A percentile compares a stretch with the other conserved stretches of the same genome.
Conservation (phyloP, 129 eudicot species). For the Rutidosis leptorrhynchoides region DNA sequence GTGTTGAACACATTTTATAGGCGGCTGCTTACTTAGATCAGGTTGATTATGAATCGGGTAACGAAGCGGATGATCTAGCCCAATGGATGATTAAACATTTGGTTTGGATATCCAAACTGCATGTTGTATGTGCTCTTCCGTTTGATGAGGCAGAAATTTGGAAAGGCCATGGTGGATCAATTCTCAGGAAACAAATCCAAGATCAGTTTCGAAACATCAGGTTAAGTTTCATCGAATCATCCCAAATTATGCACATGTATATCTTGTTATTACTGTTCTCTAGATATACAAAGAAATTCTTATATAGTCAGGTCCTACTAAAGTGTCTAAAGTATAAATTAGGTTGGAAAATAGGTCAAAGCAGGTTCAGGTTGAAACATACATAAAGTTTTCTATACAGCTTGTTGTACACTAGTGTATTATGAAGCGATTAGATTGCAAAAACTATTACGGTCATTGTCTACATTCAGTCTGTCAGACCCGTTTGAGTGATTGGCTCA, state of each 20-base stretch:
- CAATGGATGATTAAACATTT: conserved; percentile 63
- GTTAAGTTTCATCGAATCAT: conserved; percentile 35
- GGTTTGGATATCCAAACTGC: conserved; percentile 67
- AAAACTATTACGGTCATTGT: neutral
- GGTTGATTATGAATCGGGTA: conserved; percentile 92
- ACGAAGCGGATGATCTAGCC: conserved; percentile 74
- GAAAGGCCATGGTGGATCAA: conserved; percentile 95
- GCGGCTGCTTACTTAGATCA: conserved; percentile 86
- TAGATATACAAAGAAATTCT: neutral
- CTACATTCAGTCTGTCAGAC: neutral
- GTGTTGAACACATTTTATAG: conserved; percentile 36
- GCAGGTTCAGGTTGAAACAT: neutral
- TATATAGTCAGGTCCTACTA: neutral
- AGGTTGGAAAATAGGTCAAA: neutral
- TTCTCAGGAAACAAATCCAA: conserved; percentile 77
- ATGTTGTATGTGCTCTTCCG: conserved; percentile 92
- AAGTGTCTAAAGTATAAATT: neutral
- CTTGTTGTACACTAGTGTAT: neutral
- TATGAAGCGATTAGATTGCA: neutral
- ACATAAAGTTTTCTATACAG: neutral
- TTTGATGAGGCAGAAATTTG: conserved; percentile 90
- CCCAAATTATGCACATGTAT: neutral
- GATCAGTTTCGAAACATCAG: conserved; percentile 86
- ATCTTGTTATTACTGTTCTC: conserved; percentile 3
- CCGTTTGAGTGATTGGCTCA: neutral